Conservation (phyloP, 768 basidiomycete species). For the Mycena rosella region DNA sequence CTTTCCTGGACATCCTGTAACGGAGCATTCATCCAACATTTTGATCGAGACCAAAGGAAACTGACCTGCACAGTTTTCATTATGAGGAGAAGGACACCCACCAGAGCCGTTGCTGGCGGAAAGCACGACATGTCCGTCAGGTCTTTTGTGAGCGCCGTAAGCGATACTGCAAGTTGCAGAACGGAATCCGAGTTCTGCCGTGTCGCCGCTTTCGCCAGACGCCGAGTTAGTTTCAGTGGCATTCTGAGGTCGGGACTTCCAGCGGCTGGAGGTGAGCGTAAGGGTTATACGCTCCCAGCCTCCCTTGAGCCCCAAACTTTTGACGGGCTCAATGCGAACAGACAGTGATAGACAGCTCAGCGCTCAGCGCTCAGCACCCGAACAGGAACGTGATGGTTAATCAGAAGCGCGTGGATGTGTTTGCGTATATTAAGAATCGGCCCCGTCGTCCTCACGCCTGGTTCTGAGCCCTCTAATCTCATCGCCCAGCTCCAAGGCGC, state of each 20-base stretch:
- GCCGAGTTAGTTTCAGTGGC: constrained; percentile 21
- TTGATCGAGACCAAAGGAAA: constrained; percentile 17
- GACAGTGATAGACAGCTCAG: too few species aligned
- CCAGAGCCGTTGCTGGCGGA: constrained; percentile 57
- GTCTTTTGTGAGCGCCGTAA: constrained; percentile 32
- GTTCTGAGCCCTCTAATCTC: constrained; percentile 65
- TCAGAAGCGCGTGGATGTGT: too few species aligned
- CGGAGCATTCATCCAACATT: background rate
- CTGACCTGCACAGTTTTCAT: constrained; percentile 60
- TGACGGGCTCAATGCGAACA: too few species aligned
- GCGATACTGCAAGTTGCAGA: constrained; percentile 23
- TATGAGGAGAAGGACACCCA: constrained; percentile 56
- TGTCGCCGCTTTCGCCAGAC: too few species aligned
- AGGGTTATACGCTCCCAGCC: background rate
- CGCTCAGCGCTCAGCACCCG: too few species aligned
- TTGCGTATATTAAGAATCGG: background rate
- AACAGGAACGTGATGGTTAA: too few species aligned
- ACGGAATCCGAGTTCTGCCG: constrained; percentile 2
- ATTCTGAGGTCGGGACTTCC: background rate
- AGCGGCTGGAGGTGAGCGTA: background rate
- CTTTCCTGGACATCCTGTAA: constrained; percentile 40
- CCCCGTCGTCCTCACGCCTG: background rate
- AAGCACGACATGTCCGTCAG: constrained; percentile 47
- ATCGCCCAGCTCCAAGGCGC: constrained; percentile 77
- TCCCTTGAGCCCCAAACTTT: too few species aligned